A percentile compares a stretch with the other conserved stretches of the same genome.
These are phyloP conservation scores for Aspergillus sp. DNA, from an alignment of 2,329 filamentous ascomycete species.

Conservation along the genomic window DNA sequence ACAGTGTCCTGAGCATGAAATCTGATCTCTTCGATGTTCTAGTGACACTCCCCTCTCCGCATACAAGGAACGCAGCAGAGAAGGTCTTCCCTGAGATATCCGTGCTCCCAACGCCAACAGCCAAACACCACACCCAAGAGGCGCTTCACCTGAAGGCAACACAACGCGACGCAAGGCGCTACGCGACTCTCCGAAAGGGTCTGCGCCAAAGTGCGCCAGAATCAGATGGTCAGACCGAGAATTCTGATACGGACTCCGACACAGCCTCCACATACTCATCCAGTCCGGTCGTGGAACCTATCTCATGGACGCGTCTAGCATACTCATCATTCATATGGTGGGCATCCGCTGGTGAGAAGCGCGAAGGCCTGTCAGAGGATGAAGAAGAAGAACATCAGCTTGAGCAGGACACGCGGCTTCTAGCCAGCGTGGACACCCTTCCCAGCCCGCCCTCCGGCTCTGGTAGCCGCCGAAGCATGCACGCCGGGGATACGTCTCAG, in stretches of 20 bases:
- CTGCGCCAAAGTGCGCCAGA: constrained; percentile 43
- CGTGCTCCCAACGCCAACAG: constrained; percentile 56
- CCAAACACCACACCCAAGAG: constrained; percentile 39
- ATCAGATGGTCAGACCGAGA: constrained; percentile 14
- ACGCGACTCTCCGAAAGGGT: constrained; percentile 64
- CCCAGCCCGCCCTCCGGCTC: constrained; percentile 26
- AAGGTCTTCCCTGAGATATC: constrained; percentile 76
- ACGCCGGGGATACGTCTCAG: constrained; percentile 26
- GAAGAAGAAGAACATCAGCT: constrained; percentile 49
- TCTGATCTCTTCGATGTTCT: constrained; percentile 84
- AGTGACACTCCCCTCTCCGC: constrained; percentile 71
- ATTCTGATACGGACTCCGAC: constrained; percentile 37
- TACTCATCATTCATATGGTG: constrained; percentile 67
- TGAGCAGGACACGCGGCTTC: constrained; percentile 44
- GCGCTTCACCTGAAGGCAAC: constrained; percentile 67
- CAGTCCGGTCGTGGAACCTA: constrained; percentile 52
- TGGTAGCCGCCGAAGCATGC: constrained; percentile 25
- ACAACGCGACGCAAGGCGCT: constrained; percentile 84
- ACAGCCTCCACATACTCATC: constrained; percentile 43
- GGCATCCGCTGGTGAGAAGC: constrained; percentile 63
- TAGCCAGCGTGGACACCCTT: constrained; percentile 35
- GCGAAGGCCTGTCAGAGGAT: constrained; percentile 54
- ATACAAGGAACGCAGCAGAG: constrained; percentile 57
- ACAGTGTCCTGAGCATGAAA: constrained; percentile 87
- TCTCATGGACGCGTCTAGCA: constrained; percentile 60